Evolutionary conservation across 2,329 filamentous ascomycete genomes (phyloP).

Genomic region (Fusarium sarcochroum): DNA sequence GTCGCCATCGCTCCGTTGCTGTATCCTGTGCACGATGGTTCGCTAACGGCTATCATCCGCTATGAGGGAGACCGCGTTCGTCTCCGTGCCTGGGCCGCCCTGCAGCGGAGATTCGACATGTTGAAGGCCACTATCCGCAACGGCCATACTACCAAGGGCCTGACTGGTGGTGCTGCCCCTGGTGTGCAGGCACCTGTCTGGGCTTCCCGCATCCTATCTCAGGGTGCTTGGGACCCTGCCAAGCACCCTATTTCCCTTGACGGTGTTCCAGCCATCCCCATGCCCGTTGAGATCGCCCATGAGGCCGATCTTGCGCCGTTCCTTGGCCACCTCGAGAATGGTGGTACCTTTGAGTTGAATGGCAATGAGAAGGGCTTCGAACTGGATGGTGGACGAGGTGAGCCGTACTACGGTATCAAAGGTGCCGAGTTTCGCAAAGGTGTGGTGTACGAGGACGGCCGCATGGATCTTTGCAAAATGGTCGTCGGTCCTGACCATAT

Average conservation of each 20-base stretch:
- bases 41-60: slow-evolving; percentile 55
- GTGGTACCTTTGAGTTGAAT: slow-evolving; percentile 50
- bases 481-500: slow-evolving; percentile 67
- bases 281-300: slow-evolving; percentile 53
- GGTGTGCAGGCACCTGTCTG: slow-evolving; percentile 53
- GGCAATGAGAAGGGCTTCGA: slow-evolving; percentile 46
- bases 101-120: slow-evolving; percentile 55
- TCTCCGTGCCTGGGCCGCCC: slow-evolving; percentile 54
- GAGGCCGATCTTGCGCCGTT: slow-evolving; percentile 54
- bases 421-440: slow-evolving; percentile 56
- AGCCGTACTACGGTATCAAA: slow-evolving; percentile 55
- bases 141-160: slow-evolving; percentile 47
- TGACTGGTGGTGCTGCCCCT: slow-evolving; percentile 51
- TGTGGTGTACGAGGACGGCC: slow-evolving; percentile 64
- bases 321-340: slow-evolving; percentile 50
- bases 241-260: slow-evolving; percentile 51
- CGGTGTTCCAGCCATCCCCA: slow-evolving; percentile 52
- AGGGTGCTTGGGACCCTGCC: slow-evolving; percentile 54
- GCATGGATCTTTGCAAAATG: slow-evolving; percentile 70
- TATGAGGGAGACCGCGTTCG: slow-evolving; percentile 56
- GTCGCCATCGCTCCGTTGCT: slow-evolving; percentile 51
- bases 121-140: slow-evolving; percentile 52
- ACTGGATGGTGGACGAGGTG: slow-evolving; percentile 54
- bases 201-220: slow-evolving; percentile 52
- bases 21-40: slow-evolving; percentile 53